Conservation (phyloP, 352 stramenopile species). For the Pythium myriotylum region DNA sequence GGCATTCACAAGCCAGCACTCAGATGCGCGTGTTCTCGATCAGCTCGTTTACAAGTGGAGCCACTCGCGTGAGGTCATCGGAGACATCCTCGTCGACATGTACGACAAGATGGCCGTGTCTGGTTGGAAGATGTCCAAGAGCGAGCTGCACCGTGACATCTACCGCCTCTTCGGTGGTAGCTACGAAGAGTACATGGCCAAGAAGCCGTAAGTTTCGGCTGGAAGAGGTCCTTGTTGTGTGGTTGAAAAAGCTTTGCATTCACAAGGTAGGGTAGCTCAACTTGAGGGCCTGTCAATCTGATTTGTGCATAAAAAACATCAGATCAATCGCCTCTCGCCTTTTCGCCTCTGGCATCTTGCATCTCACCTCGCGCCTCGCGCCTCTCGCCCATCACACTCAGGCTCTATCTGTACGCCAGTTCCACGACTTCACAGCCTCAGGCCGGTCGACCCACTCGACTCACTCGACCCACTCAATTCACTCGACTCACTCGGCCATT, state of each 20-base stretch:
- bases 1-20: slow-evolving; percentile 94
- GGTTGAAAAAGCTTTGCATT: background rate
- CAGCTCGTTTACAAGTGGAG: slow-evolving; percentile 96
- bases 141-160: slow-evolving; percentile 87
- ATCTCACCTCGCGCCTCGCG: too few species aligned
- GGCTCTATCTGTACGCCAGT: too few species aligned
- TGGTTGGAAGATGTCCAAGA: slow-evolving; percentile 86
- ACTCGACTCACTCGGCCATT: too few species aligned
- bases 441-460: too few species aligned
- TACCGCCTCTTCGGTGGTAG: slow-evolving; percentile 81
- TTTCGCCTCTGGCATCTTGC: too few species aligned
- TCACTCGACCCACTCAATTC: too few species aligned
- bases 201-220: slow-evolving; percentile 41
- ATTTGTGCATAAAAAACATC: too few species aligned
- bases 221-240: background rate
- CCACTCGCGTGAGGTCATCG: slow-evolving; percentile 91
- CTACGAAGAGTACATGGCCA: slow-evolving; percentile 94
- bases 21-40: slow-evolving; percentile 92
- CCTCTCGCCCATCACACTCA: too few species aligned
- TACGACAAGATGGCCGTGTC: slow-evolving; percentile 85
- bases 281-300: too few species aligned
- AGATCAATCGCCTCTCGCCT: too few species aligned
- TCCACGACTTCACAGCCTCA: too few species aligned
- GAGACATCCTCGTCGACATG: slow-evolving; percentile 85
- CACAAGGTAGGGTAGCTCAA: background rate